Evolutionary conservation across 176 grass and related monocot species (phyloP).

Genomic region (Puya raimondii): DNA sequence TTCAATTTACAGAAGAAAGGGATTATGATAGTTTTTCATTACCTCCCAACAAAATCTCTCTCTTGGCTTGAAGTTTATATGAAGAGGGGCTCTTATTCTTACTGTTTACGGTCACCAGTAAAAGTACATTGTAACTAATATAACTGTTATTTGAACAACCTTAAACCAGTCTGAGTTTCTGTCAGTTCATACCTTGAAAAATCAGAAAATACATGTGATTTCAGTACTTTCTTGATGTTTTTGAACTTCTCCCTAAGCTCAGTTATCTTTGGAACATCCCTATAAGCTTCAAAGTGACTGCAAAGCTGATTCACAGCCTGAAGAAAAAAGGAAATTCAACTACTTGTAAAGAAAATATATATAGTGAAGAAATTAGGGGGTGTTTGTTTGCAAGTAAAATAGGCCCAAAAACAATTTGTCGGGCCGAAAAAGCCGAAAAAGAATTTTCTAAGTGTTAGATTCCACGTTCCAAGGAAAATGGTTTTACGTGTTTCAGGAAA

Average conservation of each 20-base stretch:
- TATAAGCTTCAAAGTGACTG: conserved; percentile 97
- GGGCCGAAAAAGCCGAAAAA: too few relatives aligned
- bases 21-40: too few relatives aligned
- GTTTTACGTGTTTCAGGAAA: too few relatives aligned
- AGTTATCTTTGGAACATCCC: conserved; percentile 95
- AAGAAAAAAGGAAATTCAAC: conserved; percentile 14
- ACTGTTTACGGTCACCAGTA: background rate
- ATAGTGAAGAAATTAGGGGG: too few relatives aligned
- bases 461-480: background rate
- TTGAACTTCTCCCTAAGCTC: conserved; percentile 98
- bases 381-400: too few relatives aligned
- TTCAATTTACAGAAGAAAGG: too few relatives aligned
- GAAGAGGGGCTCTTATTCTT: background rate
- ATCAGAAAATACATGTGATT: conserved; percentile 97
- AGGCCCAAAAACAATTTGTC: too few relatives aligned
- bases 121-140: background rate
- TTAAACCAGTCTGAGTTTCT: conserved; percentile 2
- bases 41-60: too few relatives aligned
- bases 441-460: background rate
- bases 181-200: conserved; percentile 69
- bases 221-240: conserved; percentile 99
- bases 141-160: background rate
- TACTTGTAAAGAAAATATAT: background rate
- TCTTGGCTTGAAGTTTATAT: too few relatives aligned
- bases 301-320: conserved; percentile 98